phyloP scores from a whole-genome alignment of 2,329 filamentous ascomycete genomes.

The Penicillium sp. region DNA sequence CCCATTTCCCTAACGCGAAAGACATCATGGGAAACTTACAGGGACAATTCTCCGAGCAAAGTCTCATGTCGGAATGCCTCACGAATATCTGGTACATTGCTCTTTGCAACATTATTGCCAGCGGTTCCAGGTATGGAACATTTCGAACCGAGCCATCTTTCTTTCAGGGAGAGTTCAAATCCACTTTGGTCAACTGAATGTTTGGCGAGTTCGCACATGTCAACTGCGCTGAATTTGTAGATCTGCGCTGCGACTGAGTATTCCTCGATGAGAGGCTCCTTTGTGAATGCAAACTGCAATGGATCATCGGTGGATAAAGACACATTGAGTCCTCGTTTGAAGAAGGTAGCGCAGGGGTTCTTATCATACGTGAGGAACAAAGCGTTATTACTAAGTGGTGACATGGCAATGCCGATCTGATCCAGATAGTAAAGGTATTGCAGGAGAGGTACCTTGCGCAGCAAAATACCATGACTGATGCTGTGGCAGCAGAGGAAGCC shows the following conservation, averaged over 20 bases:
- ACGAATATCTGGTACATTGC: conserved; percentile 90
- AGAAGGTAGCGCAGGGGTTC: conserved; percentile 95
- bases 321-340: conserved; percentile 90
- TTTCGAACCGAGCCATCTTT: conserved; percentile 82
- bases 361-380: conserved; percentile 94
- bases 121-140: conserved; percentile 75
- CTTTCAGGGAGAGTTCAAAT: conserved; percentile 85
- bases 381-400: conserved; percentile 96
- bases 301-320: conserved; percentile 96
- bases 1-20: neutral
- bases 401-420: conserved; percentile 98
- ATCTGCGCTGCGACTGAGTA: conserved; percentile 98
- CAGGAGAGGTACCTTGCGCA: conserved; percentile 89
- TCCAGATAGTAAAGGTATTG: conserved; percentile 98
- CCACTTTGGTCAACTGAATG: conserved; percentile 94
- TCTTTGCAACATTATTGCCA: conserved; percentile 92
- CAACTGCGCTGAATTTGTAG: conserved; percentile 93
- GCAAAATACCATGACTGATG: conserved; percentile 88
- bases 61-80: conserved; percentile 90
- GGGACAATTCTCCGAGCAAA: conserved; percentile 74
- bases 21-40: conserved; percentile 57
- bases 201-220: conserved; percentile 98
- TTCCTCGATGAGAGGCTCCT: conserved; percentile 96
- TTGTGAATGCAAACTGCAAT: conserved; percentile 96
- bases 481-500: conserved; percentile 91